Evolutionary conservation across 2,329 filamentous ascomycete species (phyloP), one percentile per base, ranked within the genome.

Genomic region (Biscogniauxia marginata): DNA sequence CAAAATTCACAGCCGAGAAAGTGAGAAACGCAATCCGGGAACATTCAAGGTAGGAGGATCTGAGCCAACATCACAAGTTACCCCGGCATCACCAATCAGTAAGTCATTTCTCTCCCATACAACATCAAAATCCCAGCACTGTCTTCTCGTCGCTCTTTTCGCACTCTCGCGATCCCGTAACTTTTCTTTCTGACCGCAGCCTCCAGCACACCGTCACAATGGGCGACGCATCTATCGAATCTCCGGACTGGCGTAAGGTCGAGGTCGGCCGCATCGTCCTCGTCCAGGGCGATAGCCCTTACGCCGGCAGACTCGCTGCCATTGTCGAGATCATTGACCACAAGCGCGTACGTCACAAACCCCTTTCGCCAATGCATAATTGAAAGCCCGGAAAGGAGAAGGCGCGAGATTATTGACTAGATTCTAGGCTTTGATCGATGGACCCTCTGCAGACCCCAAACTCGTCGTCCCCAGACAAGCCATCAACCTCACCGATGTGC

Each of bases 291-390:
- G 81, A 85, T 75, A 89, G 92, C 75, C 87, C 88, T 71, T 90
- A 81, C 83, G 82, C 83, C 70, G 93, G 93, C 82, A 90, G 90
- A 77, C 86, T 98, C 72, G 96, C 93, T 73, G 83, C 88, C 73
- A 93, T 99, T 75, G 92, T 96, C 80, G 93, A 99, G 88, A 98
- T 99, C 80, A 95, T 99, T 83, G 95, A 99, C 83, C 93, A 99
- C 89, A 97, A 96, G 87, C 92, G 95, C 82, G 95, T 99, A 96
- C 77, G 95, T 91, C 46, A 39, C n/a, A 11, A 4, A 16, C 30
- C 30, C 55, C 25, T 24, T 46, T 34, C 24, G 25, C 16, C 43
- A 25, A 49, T 39, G 48, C 24, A 23, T 51, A 30, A 51, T 50
- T 54, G 55, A 56, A 57, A 21, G 53, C 46, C 23, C 19, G 21